Evolutionary conservation across 345 rosid genomes (phyloP), one percentile per base, ranked within the genome.

Genomic region (Salix purpurea): DNA sequence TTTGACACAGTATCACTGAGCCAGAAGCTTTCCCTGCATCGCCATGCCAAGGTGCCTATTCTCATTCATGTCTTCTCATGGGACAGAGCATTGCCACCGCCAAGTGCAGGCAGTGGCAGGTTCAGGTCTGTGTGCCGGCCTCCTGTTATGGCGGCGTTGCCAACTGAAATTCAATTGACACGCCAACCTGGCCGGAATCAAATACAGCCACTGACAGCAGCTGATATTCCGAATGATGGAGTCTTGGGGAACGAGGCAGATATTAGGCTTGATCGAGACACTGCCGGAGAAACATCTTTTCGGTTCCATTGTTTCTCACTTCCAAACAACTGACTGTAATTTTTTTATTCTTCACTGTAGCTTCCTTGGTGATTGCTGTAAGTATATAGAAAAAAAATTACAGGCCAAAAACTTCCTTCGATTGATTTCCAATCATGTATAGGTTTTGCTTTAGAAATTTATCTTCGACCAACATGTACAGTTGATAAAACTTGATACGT

Each of bases 21-120:
- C 89, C 99, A 90, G 74, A 96, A 96, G 83, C 93, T 96, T 15
- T 96, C 99, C 6, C 77, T 92, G 15, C 99, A 92, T 80, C 89
- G 97, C 65, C 99, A 93, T 65, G 96, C 97, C 36, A 92, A 90
- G 64, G 90, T 85, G 28, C 86, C 90, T 30, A 92, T 96, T 65
- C 79, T 87, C 42, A 74, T 96, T 26, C 97, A 93, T 6, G 86
- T 92, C 8, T 82, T 96, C 78, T 84, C 88, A 1, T 96, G 97
- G 95, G 94, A 93, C 78, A 76, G 54, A 34, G 24, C 84, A 4
- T 21, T 81, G 23, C 67, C 86, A 68, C 76, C 71, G 12, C 76
- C 73, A 15, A 42, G 62, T 7, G 44, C 84, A 13, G 78, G 78
- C 66, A 77, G 68, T 82, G 71, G 82, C 48, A 73, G 87, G 78